A percentile compares a stretch with the other conserved stretches of the same genome.
phyloP scores from a whole-genome alignment of 805 yeast species.

The Brettanomyces nanus region DNA sequence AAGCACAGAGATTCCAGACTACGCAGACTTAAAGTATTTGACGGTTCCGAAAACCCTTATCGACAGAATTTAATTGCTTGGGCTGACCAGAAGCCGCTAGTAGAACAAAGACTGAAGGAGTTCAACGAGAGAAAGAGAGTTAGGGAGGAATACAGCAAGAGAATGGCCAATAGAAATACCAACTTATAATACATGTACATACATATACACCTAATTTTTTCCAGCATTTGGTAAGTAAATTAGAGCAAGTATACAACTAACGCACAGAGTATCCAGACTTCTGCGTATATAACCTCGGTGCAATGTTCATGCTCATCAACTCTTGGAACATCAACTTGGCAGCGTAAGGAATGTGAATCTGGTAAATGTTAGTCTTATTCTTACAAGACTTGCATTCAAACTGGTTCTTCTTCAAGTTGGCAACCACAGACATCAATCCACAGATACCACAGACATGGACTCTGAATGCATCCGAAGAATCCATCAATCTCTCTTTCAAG shows the following conservation, averaged over 20 bases:
- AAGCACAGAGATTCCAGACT: slow-evolving; percentile 69
- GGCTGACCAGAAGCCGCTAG: slow-evolving; percentile 65
- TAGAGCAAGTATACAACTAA: background rate
- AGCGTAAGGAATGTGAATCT: slow-evolving; percentile 96
- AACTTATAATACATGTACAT: slow-evolving; percentile 1
- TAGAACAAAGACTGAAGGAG: slow-evolving; percentile 33
- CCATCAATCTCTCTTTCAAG: slow-evolving; percentile 96
- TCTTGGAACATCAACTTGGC: slow-evolving; percentile 98
- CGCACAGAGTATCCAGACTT: slow-evolving; percentile 27
- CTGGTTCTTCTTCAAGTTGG: slow-evolving; percentile 94
- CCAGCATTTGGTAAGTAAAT: background rate
- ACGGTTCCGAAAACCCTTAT: slow-evolving; percentile 85
- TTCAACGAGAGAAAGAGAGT: slow-evolving; percentile 25
- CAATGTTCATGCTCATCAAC: slow-evolving; percentile 98
- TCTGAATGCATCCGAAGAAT: slow-evolving; percentile 97
- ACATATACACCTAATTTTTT: background rate
- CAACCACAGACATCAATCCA: slow-evolving; percentile 97
- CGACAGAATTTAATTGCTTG: slow-evolving; percentile 74
- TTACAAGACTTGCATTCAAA: slow-evolving; percentile 98
- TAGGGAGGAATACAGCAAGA: slow-evolving; percentile 19
- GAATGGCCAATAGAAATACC: slow-evolving; percentile 19
- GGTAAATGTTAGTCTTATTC: slow-evolving; percentile 96
- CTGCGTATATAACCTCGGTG: slow-evolving; percentile 95
- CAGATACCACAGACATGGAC: slow-evolving; percentile 98
- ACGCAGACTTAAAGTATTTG: slow-evolving; percentile 78